These are phyloP conservation scores for Nothophoma quercina DNA, from an alignment of 2,329 filamentous ascomycete species.

Conservation along the genomic window DNA sequence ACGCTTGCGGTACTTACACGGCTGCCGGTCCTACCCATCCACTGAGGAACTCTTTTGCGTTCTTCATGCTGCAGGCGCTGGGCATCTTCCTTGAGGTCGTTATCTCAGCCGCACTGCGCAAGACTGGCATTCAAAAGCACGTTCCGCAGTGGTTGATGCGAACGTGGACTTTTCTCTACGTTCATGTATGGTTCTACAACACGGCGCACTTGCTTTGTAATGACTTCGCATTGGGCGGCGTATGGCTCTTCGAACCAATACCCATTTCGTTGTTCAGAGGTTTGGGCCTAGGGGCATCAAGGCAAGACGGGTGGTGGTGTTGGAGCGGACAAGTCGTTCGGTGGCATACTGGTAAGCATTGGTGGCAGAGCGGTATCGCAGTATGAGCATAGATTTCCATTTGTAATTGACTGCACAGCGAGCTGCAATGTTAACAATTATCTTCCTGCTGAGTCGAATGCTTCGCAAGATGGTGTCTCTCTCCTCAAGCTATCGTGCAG, in stretches of 20 bases:
- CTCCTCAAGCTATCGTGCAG: too few relatives aligned
- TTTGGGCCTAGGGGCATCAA: slow-evolving; percentile 66
- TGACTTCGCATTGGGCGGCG: slow-evolving; percentile 75
- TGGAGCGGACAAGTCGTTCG: slow-evolving; percentile 65
- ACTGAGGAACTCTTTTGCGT: slow-evolving; percentile 62
- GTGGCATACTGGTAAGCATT: slow-evolving; percentile 68
- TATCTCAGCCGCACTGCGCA: slow-evolving; percentile 35
- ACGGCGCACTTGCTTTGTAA: slow-evolving; percentile 74
- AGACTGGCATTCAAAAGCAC: slow-evolving; percentile 40
- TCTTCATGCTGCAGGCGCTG: slow-evolving; percentile 75
- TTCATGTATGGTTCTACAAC: slow-evolving; percentile 70
- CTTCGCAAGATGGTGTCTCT: too few relatives aligned
- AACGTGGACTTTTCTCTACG: slow-evolving; percentile 67
- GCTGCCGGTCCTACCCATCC: slow-evolving; percentile 63
- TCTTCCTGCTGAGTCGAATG: too few relatives aligned
- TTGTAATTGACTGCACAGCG: too few relatives aligned
- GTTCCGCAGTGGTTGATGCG: slow-evolving; percentile 59
- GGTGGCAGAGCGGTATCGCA: slow-evolving; percentile 67
- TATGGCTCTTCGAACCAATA: slow-evolving; percentile 86
- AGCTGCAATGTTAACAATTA: too few relatives aligned
- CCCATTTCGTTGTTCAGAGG: slow-evolving; percentile 75
- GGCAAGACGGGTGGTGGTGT: slow-evolving; percentile 71
- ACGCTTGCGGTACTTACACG: slow-evolving; percentile 74
- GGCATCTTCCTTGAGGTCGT: slow-evolving; percentile 68
- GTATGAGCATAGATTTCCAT: too few relatives aligned